A percentile compares a stretch with the other conserved stretches of the same genome.
Evolutionary conservation across 2,329 filamentous ascomycete species (phyloP).

Genomic region (Microsporum canis): DNA sequence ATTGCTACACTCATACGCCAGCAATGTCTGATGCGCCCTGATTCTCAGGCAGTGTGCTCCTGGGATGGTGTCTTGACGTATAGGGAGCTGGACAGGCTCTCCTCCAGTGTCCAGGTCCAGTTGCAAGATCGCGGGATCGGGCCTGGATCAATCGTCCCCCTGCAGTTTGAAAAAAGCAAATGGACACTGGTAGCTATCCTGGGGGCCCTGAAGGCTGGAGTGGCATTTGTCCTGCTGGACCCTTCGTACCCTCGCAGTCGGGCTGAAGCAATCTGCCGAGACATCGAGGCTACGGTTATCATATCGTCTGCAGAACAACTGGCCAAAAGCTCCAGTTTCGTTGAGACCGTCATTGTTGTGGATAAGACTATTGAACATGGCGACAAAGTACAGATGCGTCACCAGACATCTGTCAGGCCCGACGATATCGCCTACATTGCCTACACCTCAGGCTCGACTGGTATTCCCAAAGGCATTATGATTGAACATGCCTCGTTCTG

Average conservation of each 20-base stretch:
- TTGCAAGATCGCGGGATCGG: conserved; percentile 17
- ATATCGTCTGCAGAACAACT: not conserved
- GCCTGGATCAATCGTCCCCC: conserved; percentile 10
- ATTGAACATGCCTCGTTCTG: conserved; percentile 47
- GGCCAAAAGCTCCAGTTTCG: not conserved
- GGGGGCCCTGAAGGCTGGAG: conserved; percentile 13
- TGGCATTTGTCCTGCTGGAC: conserved; percentile 13
- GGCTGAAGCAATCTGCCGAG: not conserved
- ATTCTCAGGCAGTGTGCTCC: conserved; percentile 15
- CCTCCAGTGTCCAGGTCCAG: conserved; percentile 9
- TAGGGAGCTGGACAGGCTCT: conserved; percentile 14
- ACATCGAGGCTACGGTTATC: not conserved
- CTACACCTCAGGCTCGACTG: conserved; percentile 43
- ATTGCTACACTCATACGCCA: conserved; percentile 16
- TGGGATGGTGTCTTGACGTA: conserved; percentile 17
- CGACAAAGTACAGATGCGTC: not conserved
- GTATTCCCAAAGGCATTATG: conserved; percentile 44
- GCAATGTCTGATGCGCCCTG: conserved; percentile 10
- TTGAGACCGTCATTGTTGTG: not conserved
- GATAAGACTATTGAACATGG: not conserved
- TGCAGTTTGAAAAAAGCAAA: conserved; percentile 14
- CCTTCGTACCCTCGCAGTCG: conserved; percentile 9
- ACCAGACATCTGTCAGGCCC: not conserved
- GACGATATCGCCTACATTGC: conserved; percentile 27
- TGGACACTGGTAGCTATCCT: conserved; percentile 14